Base-by-base conservation (phyloP, 441 rosid species). In the Metrosideros polymorpha region DNA sequence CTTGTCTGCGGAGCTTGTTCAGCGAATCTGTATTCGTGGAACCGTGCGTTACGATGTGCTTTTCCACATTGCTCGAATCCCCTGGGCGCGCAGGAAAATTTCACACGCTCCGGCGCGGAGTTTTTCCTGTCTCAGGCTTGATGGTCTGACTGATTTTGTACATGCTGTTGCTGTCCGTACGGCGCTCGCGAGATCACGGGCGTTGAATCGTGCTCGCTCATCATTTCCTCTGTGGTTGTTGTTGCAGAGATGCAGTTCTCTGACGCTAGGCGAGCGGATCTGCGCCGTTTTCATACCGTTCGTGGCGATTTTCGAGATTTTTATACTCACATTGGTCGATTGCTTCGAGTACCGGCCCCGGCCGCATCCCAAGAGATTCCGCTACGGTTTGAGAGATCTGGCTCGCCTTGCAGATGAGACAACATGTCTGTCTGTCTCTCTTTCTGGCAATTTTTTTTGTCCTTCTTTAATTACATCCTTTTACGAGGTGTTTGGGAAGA, bases 261-360 rank as follows among this genome's bases (percentile, higher is more conserved):
- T 93, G 53, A 89, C 94, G 0, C 6, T 94, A 4, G 97, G 96
- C 19, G 99, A 96, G 87, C 84, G 91, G 90, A 86, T 96, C 88
- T 95, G 98, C 83, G 89, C 92, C 17, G 95, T 87, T 56, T 90
- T 93, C 88, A 82, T 93, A 30, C 99, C 99, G 39, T 66, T 94
- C 29, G 63, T 92, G 10, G 94, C 92, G 22, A 50, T 93, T 42
- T 17, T 94, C 12, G 96, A 96, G 87, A 86, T 92, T 55, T 55
- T 94, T 49, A 82, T 93, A 15, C 84, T 86, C 30, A 82, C 92
- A 12, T 84, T 92, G 24, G 88, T 87, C 10, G 89, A 88, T 56
- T 95, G 97, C 89, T 94, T 95, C 82, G 91, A 90, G 18, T 89
- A 5, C 59, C 88, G 85, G 8, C 93, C 82, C 5, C 87, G 57